A percentile compares a stretch with the other conserved stretches of the same genome.
Evolutionary conservation across 2,329 filamentous ascomycete species (phyloP).

Genomic region (Sporothrix curviconia): DNA sequence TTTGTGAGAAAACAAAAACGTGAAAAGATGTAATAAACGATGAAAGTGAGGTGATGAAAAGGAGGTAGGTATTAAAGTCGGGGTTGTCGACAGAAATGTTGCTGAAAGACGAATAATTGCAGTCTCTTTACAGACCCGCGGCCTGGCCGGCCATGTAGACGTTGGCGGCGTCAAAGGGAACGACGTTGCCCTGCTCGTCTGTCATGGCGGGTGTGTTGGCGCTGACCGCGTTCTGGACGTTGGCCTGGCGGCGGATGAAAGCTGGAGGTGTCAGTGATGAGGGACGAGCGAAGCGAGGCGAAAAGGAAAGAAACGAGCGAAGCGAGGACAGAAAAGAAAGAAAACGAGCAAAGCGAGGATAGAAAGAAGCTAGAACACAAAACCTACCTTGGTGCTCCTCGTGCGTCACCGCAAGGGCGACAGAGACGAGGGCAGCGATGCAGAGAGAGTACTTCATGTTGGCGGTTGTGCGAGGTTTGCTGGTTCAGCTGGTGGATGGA

Average conservation of each 20-base stretch:
- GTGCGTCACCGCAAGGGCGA: slow-evolving; percentile 35
- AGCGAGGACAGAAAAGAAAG: no score
- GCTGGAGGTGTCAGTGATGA: background rate
- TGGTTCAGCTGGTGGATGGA: slow-evolving; percentile 1
- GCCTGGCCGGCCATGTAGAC: slow-evolving; percentile 37
- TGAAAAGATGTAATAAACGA: background rate
- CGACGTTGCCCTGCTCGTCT: slow-evolving; percentile 37
- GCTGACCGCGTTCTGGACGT: slow-evolving; percentile 24
- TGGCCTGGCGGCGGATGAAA: slow-evolving; percentile 16
- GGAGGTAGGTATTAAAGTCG: background rate
- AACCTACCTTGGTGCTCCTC: slow-evolving; percentile 23
- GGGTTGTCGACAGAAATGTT: no score
- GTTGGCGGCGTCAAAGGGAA: slow-evolving; percentile 37
- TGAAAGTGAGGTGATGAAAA: background rate
- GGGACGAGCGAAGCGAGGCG: background rate
- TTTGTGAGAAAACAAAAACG: background rate
- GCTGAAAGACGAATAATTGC: background rate
- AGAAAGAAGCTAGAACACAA: background rate
- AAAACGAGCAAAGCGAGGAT: background rate
- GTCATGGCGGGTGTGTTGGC: slow-evolving; percentile 42
- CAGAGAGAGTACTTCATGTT: slow-evolving; percentile 49
- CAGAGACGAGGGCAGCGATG: slow-evolving; percentile 41
- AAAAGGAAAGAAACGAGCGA: background rate
- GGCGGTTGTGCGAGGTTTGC: slow-evolving; percentile 22
- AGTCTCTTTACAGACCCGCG: slow-evolving; percentile 28